Evolutionary conservation across 495 filamentous ascomycete species (phyloP).

Genomic region (Penicillium manginii): DNA sequence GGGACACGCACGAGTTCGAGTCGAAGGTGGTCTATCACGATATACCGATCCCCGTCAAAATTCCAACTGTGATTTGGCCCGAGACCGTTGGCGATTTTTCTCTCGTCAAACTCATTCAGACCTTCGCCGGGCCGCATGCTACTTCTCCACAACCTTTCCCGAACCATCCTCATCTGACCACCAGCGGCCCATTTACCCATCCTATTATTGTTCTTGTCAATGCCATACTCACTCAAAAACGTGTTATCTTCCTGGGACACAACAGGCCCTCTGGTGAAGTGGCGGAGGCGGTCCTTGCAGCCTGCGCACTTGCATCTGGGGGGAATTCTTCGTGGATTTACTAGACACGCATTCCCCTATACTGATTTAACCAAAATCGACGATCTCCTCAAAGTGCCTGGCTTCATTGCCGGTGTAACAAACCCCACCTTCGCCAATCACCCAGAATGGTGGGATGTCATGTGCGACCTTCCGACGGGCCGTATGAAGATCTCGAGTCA

Average conservation of each 20-base stretch:
- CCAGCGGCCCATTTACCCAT: conserved; percentile 71
- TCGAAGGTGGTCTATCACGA: conserved; percentile 92
- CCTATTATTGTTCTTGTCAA: conserved; percentile 60
- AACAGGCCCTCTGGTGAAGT: conserved; percentile 93
- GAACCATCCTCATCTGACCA: conserved; percentile 90
- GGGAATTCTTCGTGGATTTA: conserved; percentile 93
- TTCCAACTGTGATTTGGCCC: conserved; percentile 88
- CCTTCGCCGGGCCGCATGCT: conserved; percentile 79
- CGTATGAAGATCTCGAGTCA: conserved; percentile 89
- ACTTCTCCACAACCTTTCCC: conserved; percentile 84
- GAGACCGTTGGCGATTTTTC: conserved; percentile 98
- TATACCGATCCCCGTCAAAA: conserved; percentile 93
- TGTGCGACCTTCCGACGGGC: conserved; percentile 91
- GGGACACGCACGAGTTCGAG: conserved; percentile 98
- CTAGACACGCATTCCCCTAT: conserved; percentile 97
- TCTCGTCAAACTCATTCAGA: conserved; percentile 94
- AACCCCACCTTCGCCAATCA: conserved; percentile 96
- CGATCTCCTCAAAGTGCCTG: conserved; percentile 91
- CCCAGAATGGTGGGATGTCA: conserved; percentile 96
- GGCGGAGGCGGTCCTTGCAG: conserved; percentile 91
- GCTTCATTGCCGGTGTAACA: conserved; percentile 97
- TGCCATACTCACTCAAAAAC: conserved; percentile 88
- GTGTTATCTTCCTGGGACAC: conserved; percentile 93
- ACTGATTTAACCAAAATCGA: conserved; percentile 98
- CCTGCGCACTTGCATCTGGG: conserved; percentile 92